A percentile compares a stretch with the other conserved stretches of the same genome.
phyloP scores from a whole-genome alignment of 2,329 filamentous ascomycete species.

The Chaetomiaceae sp. region DNA sequence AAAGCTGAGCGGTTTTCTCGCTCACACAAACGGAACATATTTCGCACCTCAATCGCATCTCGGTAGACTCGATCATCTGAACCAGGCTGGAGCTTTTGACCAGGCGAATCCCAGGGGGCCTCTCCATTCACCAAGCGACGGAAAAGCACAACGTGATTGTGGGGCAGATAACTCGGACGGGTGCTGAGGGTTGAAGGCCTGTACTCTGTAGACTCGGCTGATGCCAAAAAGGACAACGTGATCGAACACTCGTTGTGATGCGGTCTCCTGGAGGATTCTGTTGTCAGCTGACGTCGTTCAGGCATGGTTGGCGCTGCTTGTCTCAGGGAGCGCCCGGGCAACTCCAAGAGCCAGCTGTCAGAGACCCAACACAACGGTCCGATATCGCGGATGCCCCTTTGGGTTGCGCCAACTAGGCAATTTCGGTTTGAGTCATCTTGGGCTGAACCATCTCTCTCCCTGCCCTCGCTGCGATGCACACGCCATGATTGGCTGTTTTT shows the following conservation, averaged over 20 bases:
- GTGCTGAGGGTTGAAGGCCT: too few relatives aligned
- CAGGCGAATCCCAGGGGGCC: too few relatives aligned
- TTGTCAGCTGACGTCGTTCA: neutral
- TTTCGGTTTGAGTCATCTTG: slow-evolving; percentile 21
- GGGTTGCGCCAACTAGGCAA: neutral
- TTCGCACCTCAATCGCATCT: too few relatives aligned
- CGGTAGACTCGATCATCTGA: too few relatives aligned
- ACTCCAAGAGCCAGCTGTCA: neutral
- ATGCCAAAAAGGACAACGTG: neutral
- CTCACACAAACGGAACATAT: too few relatives aligned
- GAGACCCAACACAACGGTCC: slow-evolving; percentile 11
- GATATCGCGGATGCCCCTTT: slow-evolving; percentile 17
- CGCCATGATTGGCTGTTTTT: neutral
- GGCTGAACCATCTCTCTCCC: neutral
- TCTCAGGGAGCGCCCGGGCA: neutral
- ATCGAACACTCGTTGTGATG: neutral
- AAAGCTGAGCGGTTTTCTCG: neutral
- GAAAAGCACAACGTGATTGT: too few relatives aligned
- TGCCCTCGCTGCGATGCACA: too few relatives aligned
- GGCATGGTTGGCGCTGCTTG: neutral
- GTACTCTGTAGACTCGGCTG: neutral
- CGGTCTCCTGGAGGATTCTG: neutral
- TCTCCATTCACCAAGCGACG: too few relatives aligned
- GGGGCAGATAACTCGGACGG: too few relatives aligned
- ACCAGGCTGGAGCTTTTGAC: too few relatives aligned